Conservation (phyloP, 2,329 filamentous ascomycete genomes). For the Arthrinium puccinioides region DNA sequence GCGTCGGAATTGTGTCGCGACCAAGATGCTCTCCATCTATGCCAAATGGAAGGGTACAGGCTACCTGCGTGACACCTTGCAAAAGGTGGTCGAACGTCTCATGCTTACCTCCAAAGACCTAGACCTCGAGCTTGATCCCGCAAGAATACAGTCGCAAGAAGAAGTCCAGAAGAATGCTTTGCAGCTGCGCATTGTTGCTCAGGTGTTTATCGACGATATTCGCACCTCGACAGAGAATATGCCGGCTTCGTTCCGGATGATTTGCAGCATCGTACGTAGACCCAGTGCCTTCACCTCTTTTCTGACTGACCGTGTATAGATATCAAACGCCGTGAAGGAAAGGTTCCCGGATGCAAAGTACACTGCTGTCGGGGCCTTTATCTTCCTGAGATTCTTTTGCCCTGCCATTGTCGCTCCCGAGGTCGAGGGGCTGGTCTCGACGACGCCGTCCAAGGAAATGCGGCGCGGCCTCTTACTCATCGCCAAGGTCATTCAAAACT, state of each 20-base stretch:
- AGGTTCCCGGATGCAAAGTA: conserved; percentile 65
- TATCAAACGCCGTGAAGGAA: conserved; percentile 54
- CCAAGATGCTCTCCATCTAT: conserved; percentile 65
- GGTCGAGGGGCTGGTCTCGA: conserved; percentile 55
- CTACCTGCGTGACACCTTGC: conserved; percentile 57
- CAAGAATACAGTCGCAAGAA: conserved; percentile 50
- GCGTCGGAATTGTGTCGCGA: conserved; percentile 62
- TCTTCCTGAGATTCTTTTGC: conserved; percentile 66
- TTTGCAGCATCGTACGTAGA: conserved; percentile 56
- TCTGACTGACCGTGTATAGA: conserved; percentile 29
- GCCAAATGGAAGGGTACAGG: conserved; percentile 63
- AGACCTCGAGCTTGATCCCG: conserved; percentile 61
- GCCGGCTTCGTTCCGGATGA: conserved; percentile 57
- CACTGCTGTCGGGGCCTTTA: conserved; percentile 63
- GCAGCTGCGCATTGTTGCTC: conserved; percentile 59
- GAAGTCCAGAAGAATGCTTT: conserved; percentile 60
- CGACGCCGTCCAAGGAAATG: conserved; percentile 60
- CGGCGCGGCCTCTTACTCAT: conserved; percentile 60
- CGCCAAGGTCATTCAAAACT: conserved; percentile 64
- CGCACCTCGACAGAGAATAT: conserved; percentile 55
- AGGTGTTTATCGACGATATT: conserved; percentile 66
- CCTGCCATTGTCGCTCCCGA: conserved; percentile 66
- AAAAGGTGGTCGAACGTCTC: conserved; percentile 59
- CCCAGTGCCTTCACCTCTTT: background rate
- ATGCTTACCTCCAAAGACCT: conserved; percentile 61